Base-by-base conservation (phyloP, 177 flowering plant genomes). In the Tripterygium wilfordii region DNA sequence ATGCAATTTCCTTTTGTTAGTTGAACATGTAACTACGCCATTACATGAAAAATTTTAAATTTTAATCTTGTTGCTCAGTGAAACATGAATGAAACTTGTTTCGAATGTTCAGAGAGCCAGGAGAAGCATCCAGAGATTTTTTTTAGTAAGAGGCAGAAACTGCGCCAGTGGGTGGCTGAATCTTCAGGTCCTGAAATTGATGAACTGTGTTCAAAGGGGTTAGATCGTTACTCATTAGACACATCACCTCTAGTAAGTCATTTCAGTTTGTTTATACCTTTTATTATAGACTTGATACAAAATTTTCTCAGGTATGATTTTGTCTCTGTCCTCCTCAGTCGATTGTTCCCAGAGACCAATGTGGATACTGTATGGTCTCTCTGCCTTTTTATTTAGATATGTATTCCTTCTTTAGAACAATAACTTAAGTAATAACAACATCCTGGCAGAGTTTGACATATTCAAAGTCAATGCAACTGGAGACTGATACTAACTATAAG, bases 271-370 rank as follows among this genome's bases (percentile, higher is more conserved):
- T 38, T 44, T 42, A 26, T 49, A 45, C 29, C 24, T 45, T 28
- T 16, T 52, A 36, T 49, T 30, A 23, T 48, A 35, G 45, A 41
- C 20, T 56, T 25, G 26, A 51, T 32, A 29, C 4, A 28, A 47
- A 53, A 38, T 40, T 58, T 65, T 60, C 42, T 54, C 79, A 81
- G 92, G 85, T 63, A 45, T 35, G 66, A 70, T 67, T 32, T 82
- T 64, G 66, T 76, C 47, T 57, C 77, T 43, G 35, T 62, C 51
- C 84, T 85, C 48, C 68, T 82, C 20, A 56, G 49, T 32, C 80
- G 85, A 54, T 61, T 85, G 36, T 58, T 73, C 42, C 76, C 86
- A 29, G 51, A 61, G 37, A 39, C 49, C 50, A 48, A 54, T 35
- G 62, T 60, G 26, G 45, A 66, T 12, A 47, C 48, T 16, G 83